Percentiles rank a stretch among this genome's conserved stretches.
phyloP scores from a whole-genome alignment of 2,329 filamentous ascomycete species.

The Arthrobotrys megalospora region DNA sequence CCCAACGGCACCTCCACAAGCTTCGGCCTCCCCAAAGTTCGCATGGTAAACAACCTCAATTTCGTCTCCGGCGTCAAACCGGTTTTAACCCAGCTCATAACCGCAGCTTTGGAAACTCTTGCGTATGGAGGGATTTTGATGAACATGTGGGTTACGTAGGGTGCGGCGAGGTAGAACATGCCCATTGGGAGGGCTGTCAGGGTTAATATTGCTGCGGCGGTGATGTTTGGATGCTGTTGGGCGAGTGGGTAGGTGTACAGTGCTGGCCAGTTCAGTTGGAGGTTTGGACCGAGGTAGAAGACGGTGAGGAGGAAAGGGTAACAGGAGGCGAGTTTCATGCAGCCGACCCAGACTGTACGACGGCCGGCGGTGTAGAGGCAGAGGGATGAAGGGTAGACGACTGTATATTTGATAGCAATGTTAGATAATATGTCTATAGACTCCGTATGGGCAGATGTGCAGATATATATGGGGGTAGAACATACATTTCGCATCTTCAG shows the following conservation, averaged over 20 bases:
- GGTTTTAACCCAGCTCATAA: constrained; percentile 52
- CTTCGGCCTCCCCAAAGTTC: constrained; percentile 62
- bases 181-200: constrained; percentile 48
- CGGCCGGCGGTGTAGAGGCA: constrained; percentile 57
- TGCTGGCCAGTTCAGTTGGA: constrained; percentile 42
- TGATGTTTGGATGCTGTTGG: constrained; percentile 35
- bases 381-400: constrained; percentile 55
- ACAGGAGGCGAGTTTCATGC: constrained; percentile 57
- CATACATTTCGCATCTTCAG: constrained; percentile 54
- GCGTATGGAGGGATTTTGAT: constrained; percentile 63
- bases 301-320: constrained; percentile 60
- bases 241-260: constrained; percentile 46
- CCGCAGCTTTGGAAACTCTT: constrained; percentile 46
- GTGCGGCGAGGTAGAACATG: constrained; percentile 61
- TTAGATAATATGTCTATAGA: neutral
- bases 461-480: neutral
- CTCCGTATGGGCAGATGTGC: too few relatives aligned
- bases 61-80: constrained; percentile 60
- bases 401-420: constrained; percentile 6
- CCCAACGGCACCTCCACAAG: constrained; percentile 61
- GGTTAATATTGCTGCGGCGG: constrained; percentile 24
- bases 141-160: constrained; percentile 64
- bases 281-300: constrained; percentile 60
- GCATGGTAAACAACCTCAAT: constrained; percentile 62
- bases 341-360: constrained; percentile 49